Base-by-base conservation (phyloP, 306 rosid genomes). In the Fagus sylvatica region DNA sequence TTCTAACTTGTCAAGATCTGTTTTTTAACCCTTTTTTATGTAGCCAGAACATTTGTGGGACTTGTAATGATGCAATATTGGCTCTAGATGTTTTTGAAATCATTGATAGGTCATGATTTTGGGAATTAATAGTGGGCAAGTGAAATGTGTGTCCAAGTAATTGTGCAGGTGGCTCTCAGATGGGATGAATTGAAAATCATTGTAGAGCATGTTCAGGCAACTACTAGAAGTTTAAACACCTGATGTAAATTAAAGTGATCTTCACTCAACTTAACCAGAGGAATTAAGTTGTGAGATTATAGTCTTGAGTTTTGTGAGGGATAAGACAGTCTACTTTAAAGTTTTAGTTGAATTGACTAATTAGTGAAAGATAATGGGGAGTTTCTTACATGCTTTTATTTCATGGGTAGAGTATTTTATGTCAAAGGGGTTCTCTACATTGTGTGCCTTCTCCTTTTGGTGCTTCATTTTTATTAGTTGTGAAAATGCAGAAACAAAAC, bases 101-200 rank as follows among this genome's bases (percentile, higher is more conserved):
- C 17, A 2, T 2, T 11, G 64, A 46, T 4, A 22, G 53, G 62
- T 60, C 40, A 22, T 73, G 65, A 69, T 36, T 43, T 69, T 59
- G 69, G 43, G 69, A 22, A 22, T 22, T 59, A 59, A 22, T 3
- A 39, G 40, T 30, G 61, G 77, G 74, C 68, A 61, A 61, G 19
- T 33, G n/a, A 61, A 61, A 61, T 12, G 60, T 53, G 60, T 9
- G 69, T 10, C 59, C 48, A 62, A 16, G 59, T 55, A 67, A 71
- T 65, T 71, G 59, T 74, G 39, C 34, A 30, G 41, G 33, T 53
- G 43, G 60, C 61, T 60, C 69, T 73, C 53, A 37, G 72, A 82
- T 22, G 28, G 71, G 12, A 57, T 64, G 60, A 4, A 46, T 39
- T 28, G 56, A 19, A 9, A 17, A 54, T 37, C 49, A 19, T 65